Evolutionary conservation across 257 asterid genomes (phyloP).

Genomic region (Solanum arcanum): DNA sequence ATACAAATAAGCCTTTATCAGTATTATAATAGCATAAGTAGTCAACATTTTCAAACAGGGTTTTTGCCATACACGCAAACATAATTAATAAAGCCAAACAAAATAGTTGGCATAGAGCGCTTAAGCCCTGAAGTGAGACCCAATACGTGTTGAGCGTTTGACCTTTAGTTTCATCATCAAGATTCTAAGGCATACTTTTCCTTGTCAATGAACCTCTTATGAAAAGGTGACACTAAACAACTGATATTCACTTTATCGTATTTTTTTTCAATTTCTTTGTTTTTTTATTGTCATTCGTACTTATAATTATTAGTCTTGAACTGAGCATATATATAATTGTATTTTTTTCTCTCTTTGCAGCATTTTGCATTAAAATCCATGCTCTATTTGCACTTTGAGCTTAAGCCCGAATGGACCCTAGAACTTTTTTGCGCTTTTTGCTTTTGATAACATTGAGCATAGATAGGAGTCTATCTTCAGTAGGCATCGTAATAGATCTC

Average conservation of each 20-base stretch:
- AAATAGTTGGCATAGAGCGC: neutral
- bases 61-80: neutral
- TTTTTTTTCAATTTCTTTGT: neutral
- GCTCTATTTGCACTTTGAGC: neutral
- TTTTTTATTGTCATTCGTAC: neutral
- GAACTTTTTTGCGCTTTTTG: neutral
- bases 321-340: neutral
- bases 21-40: neutral
- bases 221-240: neutral
- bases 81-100: neutral
- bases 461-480: neutral
- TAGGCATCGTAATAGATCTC: neutral
- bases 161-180: neutral
- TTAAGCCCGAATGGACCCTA: neutral
- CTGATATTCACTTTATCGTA: neutral
- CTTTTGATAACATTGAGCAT: neutral
- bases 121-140: neutral
- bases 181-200: neutral
- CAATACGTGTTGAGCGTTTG: neutral
- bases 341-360: neutral
- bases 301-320: neutral
- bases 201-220: neutral
- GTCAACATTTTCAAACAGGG: neutral
- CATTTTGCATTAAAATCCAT: neutral
- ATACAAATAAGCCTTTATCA: neutral